Evolutionary conservation across 2,329 filamentous ascomycete species (phyloP), one percentile per base, ranked within the genome.

Genomic region (Plectosphaerella sp.): DNA sequence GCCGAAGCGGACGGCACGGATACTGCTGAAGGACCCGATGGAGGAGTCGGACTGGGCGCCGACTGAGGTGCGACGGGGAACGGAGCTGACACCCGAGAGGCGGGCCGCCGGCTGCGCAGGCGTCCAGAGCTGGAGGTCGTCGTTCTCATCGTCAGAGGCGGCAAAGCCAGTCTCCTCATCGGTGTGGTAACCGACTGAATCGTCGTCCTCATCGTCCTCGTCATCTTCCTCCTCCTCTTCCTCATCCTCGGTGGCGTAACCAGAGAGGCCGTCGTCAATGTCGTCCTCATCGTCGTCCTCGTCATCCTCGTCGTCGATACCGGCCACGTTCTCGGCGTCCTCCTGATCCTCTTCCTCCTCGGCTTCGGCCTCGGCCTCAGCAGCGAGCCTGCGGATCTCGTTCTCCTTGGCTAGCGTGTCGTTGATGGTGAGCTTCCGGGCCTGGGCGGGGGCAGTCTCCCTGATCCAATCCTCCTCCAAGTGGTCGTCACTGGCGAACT

Each of bases 331-430:
- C 0, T 76, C 74, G 1, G 76, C 72, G 3, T 72, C 71, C 7
- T 75, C 69, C 12, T 74, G 72, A n/a, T 87, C 84, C 48, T 89
- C 86, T 52, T 90, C 87, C 51, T 88, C 77, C 10, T 87, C 74
- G 4, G 86, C 92, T 69, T 97, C 94, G 62, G 95, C 90, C 64
- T 97, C 94, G 1, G 86, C 94, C 69, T 99, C 93, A 64, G 90
- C 87, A 47, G 86, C 93, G 24, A 97, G 73, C 56, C 88, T 86
- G 47, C 93, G 87, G 57, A 99, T 94, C 28, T 84, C 84, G 56
- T 91, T 91, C 71, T 99, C 94, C 70, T 96, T 95, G 66, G 84
- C 80, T 58, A 99, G 78, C 5, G 92, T 96, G 65, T 97, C 94
- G 59, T 87, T 85, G 58, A 99, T 86, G 4, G 92, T 97, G 39